Base-by-base conservation (phyloP, 2,329 filamentous ascomycete genomes). In the Alternaria solani region DNA sequence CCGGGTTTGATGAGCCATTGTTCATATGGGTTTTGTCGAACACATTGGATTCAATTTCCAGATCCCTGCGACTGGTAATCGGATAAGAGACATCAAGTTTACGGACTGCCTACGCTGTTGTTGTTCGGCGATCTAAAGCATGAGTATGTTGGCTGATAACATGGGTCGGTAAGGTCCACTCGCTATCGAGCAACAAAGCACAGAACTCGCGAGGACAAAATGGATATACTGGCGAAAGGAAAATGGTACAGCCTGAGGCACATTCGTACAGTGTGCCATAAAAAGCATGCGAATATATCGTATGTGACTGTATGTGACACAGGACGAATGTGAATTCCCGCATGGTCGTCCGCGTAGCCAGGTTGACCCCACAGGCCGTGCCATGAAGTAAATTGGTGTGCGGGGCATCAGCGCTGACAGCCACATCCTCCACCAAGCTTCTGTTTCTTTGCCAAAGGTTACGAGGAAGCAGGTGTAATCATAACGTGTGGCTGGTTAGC, bases 1-100 rank as follows among this genome's bases (percentile, higher is more conserved):
- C 61, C 61, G 61, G 41, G 42, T 18, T 55, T 7, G 32, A 39
- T 42, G 41, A 42, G 20, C 41, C 28, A 52, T 16, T 26, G 20
- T 55, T 63, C 61, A 63, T 61, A 58, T 63, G 47, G 32, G 26
- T 12, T 36, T 52, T 48, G n/a, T 51, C 41, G 3, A 16, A 34
- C 36, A 55, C 54, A 58, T 61, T 58, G 9, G 28, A 28, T 28
- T 32, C 48, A 59, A 62, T 59, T 14, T 55, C 36, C 4, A 34
- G 18, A 41, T 30, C 59, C 55, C 18, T 51, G 46, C 12, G 2
- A 8, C 9, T 14, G 14, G 32, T n/a, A 4, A 36, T n/a, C 20
- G 8, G 18, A 25, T 5, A 49, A 3, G 32, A 36, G 6, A 5
- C 7, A 0, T n/a, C 2, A n/a, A 18, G 20, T 1, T 49, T 14